Evolutionary conservation across 2,329 filamentous ascomycete genomes (phyloP), one percentile per base, ranked within the genome.

Genomic region (Ascocoryne sarcoides): DNA sequence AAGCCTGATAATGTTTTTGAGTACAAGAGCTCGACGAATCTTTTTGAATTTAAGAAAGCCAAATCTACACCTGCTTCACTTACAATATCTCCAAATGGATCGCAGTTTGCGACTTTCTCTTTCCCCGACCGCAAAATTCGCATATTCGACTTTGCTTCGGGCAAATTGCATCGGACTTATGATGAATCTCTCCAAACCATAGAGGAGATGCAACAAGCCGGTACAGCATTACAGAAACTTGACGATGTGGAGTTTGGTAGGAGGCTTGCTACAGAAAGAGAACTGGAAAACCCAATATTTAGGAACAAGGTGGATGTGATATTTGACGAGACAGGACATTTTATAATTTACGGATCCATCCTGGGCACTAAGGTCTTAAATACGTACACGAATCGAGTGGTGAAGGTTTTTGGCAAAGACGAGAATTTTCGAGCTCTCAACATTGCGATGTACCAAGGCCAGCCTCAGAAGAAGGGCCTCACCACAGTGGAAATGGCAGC

Each of bases 401-500:
- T 95, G 46, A 89, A 88, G 59, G 75, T 92, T 1, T 96, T 90
- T 62, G 92, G 84, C 32, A 84, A 82, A 54, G 90, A 96, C 36
- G 92, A 98, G 57, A 80, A 84, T 31, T 81, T 95, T 54, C 79
- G 92, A 18, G 77, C 87, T 1, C 69, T 96, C 41, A 84, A 89
- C 59, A 66, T 98, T 10, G 76, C 83, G 14, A 65, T 98, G 4
- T 98, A 98, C 60, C 93, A 98, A 67, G 93, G 92, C 33, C 84
- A 90, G 51, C 92, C 92, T 0, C 85, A 94, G 60, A 93, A 90
- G 65, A 96, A 96, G 62, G 84, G 84, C 10, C 68, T 96, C 12
- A 84, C 92, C 3, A 98, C 93, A 0, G 83, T 96, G 17, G 89
- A 89, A 50, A 98, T 98, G 92, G 93, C 92, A 1, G 92, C 93